phyloP scores from a whole-genome alignment of 2,329 filamentous ascomycete genomes.

The Claviceps sp. region DNA sequence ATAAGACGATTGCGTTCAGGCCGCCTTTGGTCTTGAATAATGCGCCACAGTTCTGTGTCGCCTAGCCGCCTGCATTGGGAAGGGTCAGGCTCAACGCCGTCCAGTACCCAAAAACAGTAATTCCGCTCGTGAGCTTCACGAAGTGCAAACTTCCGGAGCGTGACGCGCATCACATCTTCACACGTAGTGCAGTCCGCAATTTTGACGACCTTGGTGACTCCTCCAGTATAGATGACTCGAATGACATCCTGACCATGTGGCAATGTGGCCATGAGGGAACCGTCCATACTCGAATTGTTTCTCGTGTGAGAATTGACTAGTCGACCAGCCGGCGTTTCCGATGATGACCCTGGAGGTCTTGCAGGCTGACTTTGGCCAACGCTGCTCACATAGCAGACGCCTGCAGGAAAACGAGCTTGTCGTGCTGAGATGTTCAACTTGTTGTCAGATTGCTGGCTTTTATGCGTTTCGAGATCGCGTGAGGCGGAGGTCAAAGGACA shows the following conservation, averaged over 20 bases:
- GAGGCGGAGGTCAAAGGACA: slow-evolving; percentile 33
- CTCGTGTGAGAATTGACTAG: slow-evolving; percentile 57
- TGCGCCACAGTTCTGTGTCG: slow-evolving; percentile 78
- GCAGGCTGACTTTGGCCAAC: slow-evolving; percentile 29
- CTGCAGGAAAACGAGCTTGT: slow-evolving; percentile 43
- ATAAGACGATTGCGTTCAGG: slow-evolving; percentile 86
- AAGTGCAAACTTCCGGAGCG: slow-evolving; percentile 73
- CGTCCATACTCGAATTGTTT: slow-evolving; percentile 74
- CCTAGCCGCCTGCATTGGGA: slow-evolving; percentile 68
- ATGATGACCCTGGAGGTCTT: slow-evolving; percentile 12
- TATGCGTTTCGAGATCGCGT: slow-evolving; percentile 14
- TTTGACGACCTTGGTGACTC: slow-evolving; percentile 85
- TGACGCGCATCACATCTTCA: slow-evolving; percentile 84
- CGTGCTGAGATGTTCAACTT: slow-evolving; percentile 25
- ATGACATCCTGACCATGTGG: slow-evolving; percentile 82
- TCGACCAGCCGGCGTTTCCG: slow-evolving; percentile 50
- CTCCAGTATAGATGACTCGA: slow-evolving; percentile 82
- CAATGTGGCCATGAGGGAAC: slow-evolving; percentile 71
- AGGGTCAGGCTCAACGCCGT: slow-evolving; percentile 72
- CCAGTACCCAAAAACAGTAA: slow-evolving; percentile 92
- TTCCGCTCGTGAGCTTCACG: slow-evolving; percentile 86
- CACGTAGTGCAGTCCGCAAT: slow-evolving; percentile 83
- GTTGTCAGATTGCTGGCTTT: slow-evolving; percentile 22
- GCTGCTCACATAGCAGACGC: slow-evolving; percentile 32
- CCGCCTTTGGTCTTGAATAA: slow-evolving; percentile 74